Conservation (phyloP, 768 basidiomycete genomes). For the Suillus cothurnatus region DNA sequence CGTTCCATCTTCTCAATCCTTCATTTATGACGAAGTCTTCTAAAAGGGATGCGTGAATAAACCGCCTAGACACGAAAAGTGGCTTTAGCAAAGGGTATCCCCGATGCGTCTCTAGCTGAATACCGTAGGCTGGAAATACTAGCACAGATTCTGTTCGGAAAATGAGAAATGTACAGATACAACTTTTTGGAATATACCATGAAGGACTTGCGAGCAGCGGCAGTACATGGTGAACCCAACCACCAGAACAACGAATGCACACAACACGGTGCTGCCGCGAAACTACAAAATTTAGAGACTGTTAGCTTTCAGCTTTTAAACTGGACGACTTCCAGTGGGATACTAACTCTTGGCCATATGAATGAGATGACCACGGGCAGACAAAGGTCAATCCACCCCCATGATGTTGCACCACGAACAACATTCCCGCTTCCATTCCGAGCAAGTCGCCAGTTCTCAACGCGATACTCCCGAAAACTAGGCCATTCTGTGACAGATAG, state of each 20-base stretch:
- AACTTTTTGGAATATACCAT: slow-evolving; percentile 39
- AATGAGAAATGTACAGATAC: slow-evolving; percentile 3
- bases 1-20: slow-evolving; percentile 69
- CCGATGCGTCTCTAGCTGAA: slow-evolving; percentile 73
- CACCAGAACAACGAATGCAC: slow-evolving; percentile 16
- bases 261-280: slow-evolving; percentile 15
- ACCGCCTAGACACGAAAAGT: slow-evolving; percentile 43
- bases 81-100: slow-evolving; percentile 47
- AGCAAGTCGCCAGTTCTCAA: slow-evolving; percentile 53
- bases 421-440: slow-evolving; percentile 42
- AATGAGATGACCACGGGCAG: slow-evolving; percentile 33
- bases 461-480: slow-evolving; percentile 59
- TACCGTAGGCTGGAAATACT: slow-evolving; percentile 64
- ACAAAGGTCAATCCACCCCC: slow-evolving; percentile 42
- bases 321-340: background rate
- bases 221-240: slow-evolving; percentile 31
- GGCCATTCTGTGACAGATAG: slow-evolving; percentile 47
- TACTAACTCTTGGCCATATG: slow-evolving; percentile 35
- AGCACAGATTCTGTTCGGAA: slow-evolving; percentile 65
- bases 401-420: slow-evolving; percentile 30
- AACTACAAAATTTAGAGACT: slow-evolving; percentile 20
- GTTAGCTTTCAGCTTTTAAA: slow-evolving; percentile 15
- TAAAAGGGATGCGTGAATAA: slow-evolving; percentile 58
- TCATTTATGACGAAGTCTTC: slow-evolving; percentile 75
- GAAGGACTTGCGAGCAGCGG: slow-evolving; percentile 47